A percentile compares a stretch with the other conserved stretches of the same genome.
Evolutionary conservation across 768 basidiomycete species (phyloP).

Genomic region (Psilocybe azurescens): DNA sequence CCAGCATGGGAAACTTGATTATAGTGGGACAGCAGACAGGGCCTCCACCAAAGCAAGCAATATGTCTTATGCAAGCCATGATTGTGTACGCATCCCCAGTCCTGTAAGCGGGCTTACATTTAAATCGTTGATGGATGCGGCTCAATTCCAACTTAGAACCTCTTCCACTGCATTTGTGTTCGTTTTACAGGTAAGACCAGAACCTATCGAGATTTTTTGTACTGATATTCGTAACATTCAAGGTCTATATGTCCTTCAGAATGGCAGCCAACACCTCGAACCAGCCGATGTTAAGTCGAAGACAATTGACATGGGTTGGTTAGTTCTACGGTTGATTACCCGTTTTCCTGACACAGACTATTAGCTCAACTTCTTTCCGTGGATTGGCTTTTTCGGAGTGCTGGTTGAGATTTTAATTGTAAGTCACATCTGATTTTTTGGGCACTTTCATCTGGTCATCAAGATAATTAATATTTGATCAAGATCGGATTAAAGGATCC

Average conservation of each 20-base stretch:
- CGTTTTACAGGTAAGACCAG: conserved; percentile 2
- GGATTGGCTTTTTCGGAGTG: background rate
- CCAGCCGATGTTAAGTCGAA: background rate
- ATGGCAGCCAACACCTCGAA: background rate
- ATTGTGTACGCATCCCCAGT: conserved; percentile 19
- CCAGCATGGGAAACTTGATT: conserved; percentile 11
- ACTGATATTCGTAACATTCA: background rate
- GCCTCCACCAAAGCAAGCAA: background rate
- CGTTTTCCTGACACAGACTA: background rate
- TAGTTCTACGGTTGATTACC: background rate
- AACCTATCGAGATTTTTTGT: background rate
- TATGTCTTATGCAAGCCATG: conserved; percentile 20
- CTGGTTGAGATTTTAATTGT: conserved; percentile 15
- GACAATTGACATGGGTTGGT: background rate
- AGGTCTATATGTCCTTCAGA: conserved; percentile 8
- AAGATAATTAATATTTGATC: too few relatives aligned
- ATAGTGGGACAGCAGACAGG: conserved; percentile 19
- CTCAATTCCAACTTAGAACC: background rate
- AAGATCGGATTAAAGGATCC: conserved; percentile 7
- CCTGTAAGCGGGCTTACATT: conserved; percentile 9
- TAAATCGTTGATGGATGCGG: background rate
- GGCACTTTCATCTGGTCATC: too few relatives aligned
- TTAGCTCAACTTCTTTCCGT: conserved; percentile 12
- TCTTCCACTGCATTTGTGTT: background rate
- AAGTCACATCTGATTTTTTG: background rate